Evolutionary conservation across 805 yeast species (phyloP).

Genomic region (Ogataea neopini): DNA sequence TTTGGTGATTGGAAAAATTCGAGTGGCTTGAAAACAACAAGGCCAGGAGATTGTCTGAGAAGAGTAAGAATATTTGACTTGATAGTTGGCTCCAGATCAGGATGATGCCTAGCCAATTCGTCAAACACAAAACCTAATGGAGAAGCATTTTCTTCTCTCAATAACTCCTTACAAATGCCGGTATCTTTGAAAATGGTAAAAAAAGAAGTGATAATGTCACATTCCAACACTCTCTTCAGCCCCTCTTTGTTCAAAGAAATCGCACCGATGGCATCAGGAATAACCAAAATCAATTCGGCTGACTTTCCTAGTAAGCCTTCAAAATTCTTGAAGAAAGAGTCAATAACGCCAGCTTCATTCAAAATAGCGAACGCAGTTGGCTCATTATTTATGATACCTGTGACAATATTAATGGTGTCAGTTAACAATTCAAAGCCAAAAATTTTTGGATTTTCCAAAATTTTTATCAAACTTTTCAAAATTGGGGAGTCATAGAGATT

Average conservation of each 20-base stretch:
- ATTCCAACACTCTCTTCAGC: constrained; percentile 50
- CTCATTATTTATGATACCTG: constrained; percentile 79
- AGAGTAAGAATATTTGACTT: constrained; percentile 47
- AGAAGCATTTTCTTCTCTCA: constrained; percentile 52
- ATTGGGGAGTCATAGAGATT: constrained; percentile 84
- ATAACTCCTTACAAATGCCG: constrained; percentile 53
- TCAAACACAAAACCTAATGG: constrained; percentile 70
- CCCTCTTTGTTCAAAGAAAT: constrained; percentile 78
- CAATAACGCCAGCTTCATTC: constrained; percentile 74
- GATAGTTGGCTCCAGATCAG: constrained; percentile 63
- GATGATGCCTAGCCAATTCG: constrained; percentile 81
- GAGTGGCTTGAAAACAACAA: constrained; percentile 41
- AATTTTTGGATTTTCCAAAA: constrained; percentile 53
- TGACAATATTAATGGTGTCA: constrained; percentile 60
- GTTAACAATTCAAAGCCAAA: constrained; percentile 72
- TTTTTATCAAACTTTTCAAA: constrained; percentile 57
- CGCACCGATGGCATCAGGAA: constrained; percentile 82
- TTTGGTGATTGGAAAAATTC: constrained; percentile 44
- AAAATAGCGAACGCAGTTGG: constrained; percentile 85
- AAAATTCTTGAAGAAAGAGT: constrained; percentile 60
- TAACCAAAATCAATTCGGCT: constrained; percentile 55
- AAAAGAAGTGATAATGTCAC: constrained; percentile 40
- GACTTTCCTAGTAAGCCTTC: constrained; percentile 55
- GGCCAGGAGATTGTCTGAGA: constrained; percentile 45
- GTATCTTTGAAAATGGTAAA: constrained; percentile 52